phyloP scores from a whole-genome alignment of 495 filamentous ascomycete species.

The Clohesyomyces aquaticus region DNA sequence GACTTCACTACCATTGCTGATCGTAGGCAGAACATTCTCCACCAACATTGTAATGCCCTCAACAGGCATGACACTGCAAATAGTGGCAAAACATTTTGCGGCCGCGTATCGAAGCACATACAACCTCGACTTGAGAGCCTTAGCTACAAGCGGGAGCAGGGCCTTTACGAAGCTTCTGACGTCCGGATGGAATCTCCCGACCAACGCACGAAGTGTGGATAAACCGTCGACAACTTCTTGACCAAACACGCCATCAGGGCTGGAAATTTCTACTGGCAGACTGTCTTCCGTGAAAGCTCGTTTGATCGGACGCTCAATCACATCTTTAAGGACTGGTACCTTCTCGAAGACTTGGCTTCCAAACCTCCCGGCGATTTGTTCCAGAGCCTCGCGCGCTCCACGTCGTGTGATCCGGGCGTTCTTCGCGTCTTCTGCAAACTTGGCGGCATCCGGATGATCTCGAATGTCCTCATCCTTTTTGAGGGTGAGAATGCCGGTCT shows the following conservation, averaged over 20 bases:
- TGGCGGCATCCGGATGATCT: constrained; percentile 85
- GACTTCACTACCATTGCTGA: constrained; percentile 84
- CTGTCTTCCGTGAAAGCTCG: constrained; percentile 71
- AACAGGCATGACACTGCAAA: constrained; percentile 93
- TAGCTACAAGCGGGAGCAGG: constrained; percentile 84
- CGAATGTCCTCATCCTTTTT: constrained; percentile 95
- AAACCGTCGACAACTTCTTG: constrained; percentile 92
- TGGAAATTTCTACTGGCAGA: constrained; percentile 68
- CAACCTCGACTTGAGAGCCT: constrained; percentile 79
- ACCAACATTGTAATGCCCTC: constrained; percentile 95
- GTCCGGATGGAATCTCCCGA: constrained; percentile 75
- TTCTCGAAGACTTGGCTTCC: constrained; percentile 73
- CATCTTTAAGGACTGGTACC: constrained; percentile 74
- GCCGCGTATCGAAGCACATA: constrained; percentile 95
- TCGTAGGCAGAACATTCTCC: constrained; percentile 85
- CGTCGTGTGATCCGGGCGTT: constrained; percentile 85
- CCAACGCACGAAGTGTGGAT: constrained; percentile 86
- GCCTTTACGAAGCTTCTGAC: constrained; percentile 77
- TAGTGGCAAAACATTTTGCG: constrained; percentile 94
- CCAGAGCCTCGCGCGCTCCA: constrained; percentile 91
- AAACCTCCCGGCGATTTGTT: constrained; percentile 80
- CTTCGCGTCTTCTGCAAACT: constrained; percentile 82
- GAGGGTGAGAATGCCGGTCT: constrained; percentile 81
- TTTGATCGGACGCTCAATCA: constrained; percentile 80
- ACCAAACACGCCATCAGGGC: constrained; percentile 71